A percentile compares a stretch with the other conserved stretches of the same genome.
These are phyloP conservation scores for Coprinopsis cinerea DNA, from an alignment of 768 basidiomycete species.

Conservation along the genomic window DNA sequence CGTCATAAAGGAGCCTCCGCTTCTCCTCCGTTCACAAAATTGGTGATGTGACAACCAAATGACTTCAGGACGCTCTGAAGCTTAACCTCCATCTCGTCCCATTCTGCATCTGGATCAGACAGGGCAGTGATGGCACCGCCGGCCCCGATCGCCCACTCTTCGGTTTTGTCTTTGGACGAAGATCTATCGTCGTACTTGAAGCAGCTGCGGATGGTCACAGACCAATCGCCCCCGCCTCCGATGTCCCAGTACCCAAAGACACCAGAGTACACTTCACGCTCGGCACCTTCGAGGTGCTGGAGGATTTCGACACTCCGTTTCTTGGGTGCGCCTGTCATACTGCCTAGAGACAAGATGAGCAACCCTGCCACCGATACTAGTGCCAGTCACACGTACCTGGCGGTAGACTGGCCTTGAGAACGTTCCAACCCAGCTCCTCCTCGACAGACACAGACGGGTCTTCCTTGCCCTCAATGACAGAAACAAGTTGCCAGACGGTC, in stretches of 20 bases:
- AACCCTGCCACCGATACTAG: neutral
- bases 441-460: conserved; percentile 20
- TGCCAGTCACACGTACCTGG: conserved; percentile 52
- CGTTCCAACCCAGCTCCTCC: conserved; percentile 67
- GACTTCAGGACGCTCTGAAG: conserved; percentile 68
- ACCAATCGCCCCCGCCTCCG: conserved; percentile 87
- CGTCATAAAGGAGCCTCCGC: no score
- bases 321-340: conserved; percentile 98
- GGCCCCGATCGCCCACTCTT: conserved; percentile 79
- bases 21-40: neutral
- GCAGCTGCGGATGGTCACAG: conserved; percentile 90
- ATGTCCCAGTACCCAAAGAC: conserved; percentile 91
- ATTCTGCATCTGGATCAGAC: conserved; percentile 79
- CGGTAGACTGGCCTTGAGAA: conserved; percentile 73
- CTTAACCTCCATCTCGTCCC: conserved; percentile 94
- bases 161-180: conserved; percentile 16
- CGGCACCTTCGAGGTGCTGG: conserved; percentile 64
- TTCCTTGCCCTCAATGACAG: conserved; percentile 65
- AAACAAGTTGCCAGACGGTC: conserved; percentile 94
- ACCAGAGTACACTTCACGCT: conserved; percentile 84
- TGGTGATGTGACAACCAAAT: conserved; percentile 40
- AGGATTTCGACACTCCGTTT: conserved; percentile 90
- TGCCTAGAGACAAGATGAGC: conserved; percentile 44
- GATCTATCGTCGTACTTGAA: conserved; percentile 56
- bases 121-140: conserved; percentile 97